Evolutionary conservation across 306 rosid species (phyloP), one percentile per base, ranked within the genome.

Genomic region (Abrus precatorius): DNA sequence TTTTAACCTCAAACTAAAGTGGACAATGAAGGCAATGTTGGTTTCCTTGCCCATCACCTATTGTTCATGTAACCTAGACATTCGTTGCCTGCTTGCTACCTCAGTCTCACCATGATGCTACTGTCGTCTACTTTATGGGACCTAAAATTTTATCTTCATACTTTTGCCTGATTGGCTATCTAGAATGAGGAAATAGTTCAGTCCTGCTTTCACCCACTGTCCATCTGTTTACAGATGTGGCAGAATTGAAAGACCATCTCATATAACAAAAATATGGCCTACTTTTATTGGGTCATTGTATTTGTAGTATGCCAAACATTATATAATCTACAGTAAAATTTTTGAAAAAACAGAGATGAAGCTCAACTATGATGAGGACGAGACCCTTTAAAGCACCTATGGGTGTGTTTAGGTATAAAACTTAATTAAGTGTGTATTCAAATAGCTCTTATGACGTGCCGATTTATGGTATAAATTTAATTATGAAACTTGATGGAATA

Each of bases 291-390:
- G 9, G 61, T 20, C 50, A 32, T 74, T 74, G 32, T 33, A 36
- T 74, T 69, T 34, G 2, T 49, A 43, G 14, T 38, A 45, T 56
- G 61, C 20, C 27, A 33, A 63, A 66, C 40, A 47, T 13, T 77
- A 6, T 45, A 65, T 56, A 4, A 66, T 66, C 14, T 40, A 4
- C n/a, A 27, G 6, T 10, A 56, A 43, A 55, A 43, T 9, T 55
- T 74, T 68, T 43, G 10, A 67, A 48, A 66, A 12, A 3, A 55
- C 56, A 56, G 72, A n/a, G 57, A 38, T 38, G 49, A 40, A 75
- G 53, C 20, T 27, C 62, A 32, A 27, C 13, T 47, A 75, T 47
- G 38, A 28, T 14, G 32, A 36, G 29, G 69, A 67, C 9, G 64
- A 47, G 44, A 57, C 57, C 57, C 14, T 59, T 77, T 20, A 40